A percentile compares a stretch with the other conserved stretches of the same genome.
Evolutionary conservation across 768 basidiomycete species (phyloP).

Genomic region (Boletus vermiculosoides): DNA sequence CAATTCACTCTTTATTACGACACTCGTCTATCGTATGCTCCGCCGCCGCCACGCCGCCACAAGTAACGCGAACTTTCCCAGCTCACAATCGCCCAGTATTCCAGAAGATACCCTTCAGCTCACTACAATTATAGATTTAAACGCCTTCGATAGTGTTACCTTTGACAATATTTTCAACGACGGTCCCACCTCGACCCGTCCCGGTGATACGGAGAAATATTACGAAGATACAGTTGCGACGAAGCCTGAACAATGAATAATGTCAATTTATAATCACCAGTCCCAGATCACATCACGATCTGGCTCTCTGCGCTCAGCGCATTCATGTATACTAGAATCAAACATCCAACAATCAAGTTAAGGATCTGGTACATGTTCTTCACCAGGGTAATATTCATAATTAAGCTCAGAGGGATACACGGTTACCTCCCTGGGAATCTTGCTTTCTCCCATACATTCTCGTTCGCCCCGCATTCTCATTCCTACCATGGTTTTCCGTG

Average conservation of each 20-base stretch:
- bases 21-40: slow-evolving; percentile 7
- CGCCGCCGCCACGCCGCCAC: background rate
- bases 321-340: background rate
- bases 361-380: background rate
- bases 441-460: background rate
- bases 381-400: too few species aligned
- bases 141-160: background rate
- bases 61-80: background rate
- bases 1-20: slow-evolving; percentile 11
- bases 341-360: background rate
- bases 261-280: background rate
- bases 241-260: background rate
- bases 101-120: background rate
- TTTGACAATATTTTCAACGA: background rate
- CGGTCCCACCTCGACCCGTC: background rate
- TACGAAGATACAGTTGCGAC: background rate
- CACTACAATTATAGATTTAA: slow-evolving; percentile 13
- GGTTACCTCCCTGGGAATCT: background rate
- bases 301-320: background rate
- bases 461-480: background rate
- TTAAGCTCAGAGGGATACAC: background rate
- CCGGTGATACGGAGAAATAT: background rate
- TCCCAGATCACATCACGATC: background rate
- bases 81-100: background rate
- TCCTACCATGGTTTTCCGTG: background rate